Conservation (phyloP, 2,329 filamentous ascomycete species). For the Calonectria crousiana region DNA sequence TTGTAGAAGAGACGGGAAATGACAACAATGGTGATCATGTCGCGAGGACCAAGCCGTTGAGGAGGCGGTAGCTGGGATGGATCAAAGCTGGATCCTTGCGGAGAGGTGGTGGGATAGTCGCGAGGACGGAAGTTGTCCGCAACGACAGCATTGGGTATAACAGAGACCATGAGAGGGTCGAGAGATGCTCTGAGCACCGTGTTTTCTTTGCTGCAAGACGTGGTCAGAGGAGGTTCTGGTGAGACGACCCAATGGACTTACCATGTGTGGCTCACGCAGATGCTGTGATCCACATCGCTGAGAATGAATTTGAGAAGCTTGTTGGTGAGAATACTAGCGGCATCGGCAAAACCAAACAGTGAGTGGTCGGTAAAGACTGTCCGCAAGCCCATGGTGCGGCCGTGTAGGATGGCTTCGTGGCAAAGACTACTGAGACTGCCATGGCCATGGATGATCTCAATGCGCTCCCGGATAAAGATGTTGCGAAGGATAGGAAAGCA, state of each 20-base stretch:
- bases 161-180: slow-evolving; percentile 96
- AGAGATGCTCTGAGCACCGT: slow-evolving; percentile 94
- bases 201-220: slow-evolving; percentile 84
- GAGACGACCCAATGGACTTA: slow-evolving; percentile 53
- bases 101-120: slow-evolving; percentile 53
- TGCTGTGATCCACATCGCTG: slow-evolving; percentile 97
- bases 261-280: slow-evolving; percentile 99
- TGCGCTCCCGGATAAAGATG: slow-evolving; percentile 92
- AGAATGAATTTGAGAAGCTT: slow-evolving; percentile 96
- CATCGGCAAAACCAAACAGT: slow-evolving; percentile 96
- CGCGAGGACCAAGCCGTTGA: slow-evolving; percentile 81
- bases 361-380: slow-evolving; percentile 99
- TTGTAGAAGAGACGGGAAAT: slow-evolving; percentile 99
- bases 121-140: slow-evolving; percentile 92
- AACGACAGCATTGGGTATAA: slow-evolving; percentile 97
- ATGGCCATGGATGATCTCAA: slow-evolving; percentile 99
- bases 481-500: slow-evolving; percentile 99
- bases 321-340: slow-evolving; percentile 94
- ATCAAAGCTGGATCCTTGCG: slow-evolving; percentile 49
- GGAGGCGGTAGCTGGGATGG: slow-evolving; percentile 61
- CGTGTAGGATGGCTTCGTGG: slow-evolving; percentile 94
- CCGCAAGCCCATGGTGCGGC: slow-evolving; percentile 92
- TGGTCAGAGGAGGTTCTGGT: slow-evolving; percentile 30
- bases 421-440: slow-evolving; percentile 92
- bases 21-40: slow-evolving; percentile 95